These are phyloP conservation scores for Aphanomyces stellatus DNA, from an alignment of 352 stramenopile genomes.

Conservation along the genomic window DNA sequence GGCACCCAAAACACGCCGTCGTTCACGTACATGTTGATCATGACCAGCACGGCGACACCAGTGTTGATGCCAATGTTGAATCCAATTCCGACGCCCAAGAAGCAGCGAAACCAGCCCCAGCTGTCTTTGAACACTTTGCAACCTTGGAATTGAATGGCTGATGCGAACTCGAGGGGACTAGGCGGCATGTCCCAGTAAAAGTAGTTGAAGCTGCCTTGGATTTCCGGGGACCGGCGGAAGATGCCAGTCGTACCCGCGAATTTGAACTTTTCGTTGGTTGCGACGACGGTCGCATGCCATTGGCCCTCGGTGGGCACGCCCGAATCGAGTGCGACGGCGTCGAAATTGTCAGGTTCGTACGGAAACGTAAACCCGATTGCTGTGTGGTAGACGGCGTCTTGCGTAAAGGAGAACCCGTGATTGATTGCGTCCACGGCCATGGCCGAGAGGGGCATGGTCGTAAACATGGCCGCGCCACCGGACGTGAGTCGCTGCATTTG, in stretches of 20 bases:
- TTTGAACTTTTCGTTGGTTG: neutral
- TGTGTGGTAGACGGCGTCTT: neutral
- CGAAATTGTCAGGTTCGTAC: neutral
- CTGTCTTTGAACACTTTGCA: neutral
- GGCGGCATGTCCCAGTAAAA: neutral
- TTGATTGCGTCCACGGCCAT: neutral
- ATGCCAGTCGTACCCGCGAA: neutral
- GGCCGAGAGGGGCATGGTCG: neutral
- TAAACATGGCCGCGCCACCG: neutral
- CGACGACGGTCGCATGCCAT: neutral
- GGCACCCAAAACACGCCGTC: neutral
- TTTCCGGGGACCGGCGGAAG: neutral
- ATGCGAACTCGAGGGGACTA: neutral
- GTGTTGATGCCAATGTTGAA: neutral
- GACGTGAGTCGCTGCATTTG: neutral
- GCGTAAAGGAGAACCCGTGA: neutral
- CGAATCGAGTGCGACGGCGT: neutral
- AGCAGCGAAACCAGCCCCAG: slow-evolving; percentile 1
- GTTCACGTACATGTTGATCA: neutral
- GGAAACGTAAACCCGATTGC: neutral
- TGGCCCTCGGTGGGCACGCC: neutral
- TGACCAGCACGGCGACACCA: neutral
- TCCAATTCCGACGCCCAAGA: neutral
- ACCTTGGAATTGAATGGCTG: neutral
- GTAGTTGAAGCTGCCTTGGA: neutral